Base-by-base conservation (phyloP, 169 alveolate genomes). In the Plasmodium yoelii region DNA sequence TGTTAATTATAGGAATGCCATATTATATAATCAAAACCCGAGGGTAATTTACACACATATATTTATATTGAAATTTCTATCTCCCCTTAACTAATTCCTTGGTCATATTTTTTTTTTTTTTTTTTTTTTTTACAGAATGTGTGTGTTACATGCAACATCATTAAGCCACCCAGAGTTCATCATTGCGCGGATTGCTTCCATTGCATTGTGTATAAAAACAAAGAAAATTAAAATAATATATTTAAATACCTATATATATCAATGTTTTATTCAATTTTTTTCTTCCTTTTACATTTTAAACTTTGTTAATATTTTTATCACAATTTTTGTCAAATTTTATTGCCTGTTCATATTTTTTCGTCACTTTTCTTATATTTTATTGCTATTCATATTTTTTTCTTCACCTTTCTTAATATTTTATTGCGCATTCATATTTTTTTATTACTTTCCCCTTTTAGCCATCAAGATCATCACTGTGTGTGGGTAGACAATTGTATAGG, bases 401-500 rank as follows among this genome's bases (percentile, higher is more conserved):
- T n/a, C n/a, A n/a, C n/a, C n/a, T n/a, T n/a, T 18, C 15, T 22
- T 71, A 24, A 42, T 10, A 56, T 42, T n/a, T 61, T 46, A 26
- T 6, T 46, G 59, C 5, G 51, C 15, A 59, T 22, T n/a, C 84
- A 9, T 57, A 15, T n/a, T 53, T 5, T 26, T 6, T 19, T n/a
- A 18, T 24, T 71, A 8, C 26, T n/a, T 67, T 26, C 19, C 18
- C 65, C 24, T 13, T 67, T 24, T 51, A 94, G 97, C 47, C 96
- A 94, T 28, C 96, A 93, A 96, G 99, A 97, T 80, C 99, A 97
- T 74, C 99, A 97, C 92, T 97, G 99, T 73, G 98, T 96, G 34
- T 98, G 99, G 99, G 96, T 98, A 24, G 98, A 97, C 91, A 98
- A 97, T 89, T 98, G 99, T 91, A 94, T 98, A 26, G 99, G 98